Evolutionary conservation across 768 basidiomycete genomes (phyloP), one percentile per base, ranked within the genome.

Genomic region (Amanita fuliginea): DNA sequence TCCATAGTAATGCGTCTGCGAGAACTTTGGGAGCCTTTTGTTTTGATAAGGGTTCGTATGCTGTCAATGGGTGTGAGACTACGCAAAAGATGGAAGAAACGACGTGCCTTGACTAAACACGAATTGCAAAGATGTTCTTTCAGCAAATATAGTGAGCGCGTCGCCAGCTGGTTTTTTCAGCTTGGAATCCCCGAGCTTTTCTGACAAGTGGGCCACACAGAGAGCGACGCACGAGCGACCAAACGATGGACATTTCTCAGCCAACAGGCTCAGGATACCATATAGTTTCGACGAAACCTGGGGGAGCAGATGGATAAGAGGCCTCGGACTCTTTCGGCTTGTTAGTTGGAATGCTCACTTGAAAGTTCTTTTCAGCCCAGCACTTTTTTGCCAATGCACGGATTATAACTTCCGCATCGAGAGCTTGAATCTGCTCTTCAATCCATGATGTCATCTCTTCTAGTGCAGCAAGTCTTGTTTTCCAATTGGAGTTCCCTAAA

Each of bases 351-450:
- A 26, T 5, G 59, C 65, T 49, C 52, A 87, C 94, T 71, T 99
- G 95, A 56, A 99, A 99, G 59, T 98, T 99, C 73, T 96, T 98
- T 69, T 99, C 96, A n/a, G 74, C 77, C 93, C 92, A 97, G 2
- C 94, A 92, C 55, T 88, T 91, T 72, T 95, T 98, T 3, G 78
- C 83, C 52, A 98, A 66, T 55, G 86, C 83, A 21, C 95, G 76
- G 16, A 97, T 78, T 33, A 99, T 59, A 4, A 99, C 80, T 64
- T 99, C 96, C 10, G 85, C 81, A 55, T 99, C 95, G 1, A 88
- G 66, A 0, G 73, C 70, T 30, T 76, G 72, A 10, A 80, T 74
- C 24, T 75, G 73, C 0, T 72, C 75, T 51, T 91, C 83, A 4
- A 92, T 67, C 95, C 96, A 98, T 4, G 70, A 65, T 1, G 75